Evolutionary conservation across 805 yeast species (phyloP), one percentile per base, ranked within the genome.

Genomic region (Lachancea sp.): DNA sequence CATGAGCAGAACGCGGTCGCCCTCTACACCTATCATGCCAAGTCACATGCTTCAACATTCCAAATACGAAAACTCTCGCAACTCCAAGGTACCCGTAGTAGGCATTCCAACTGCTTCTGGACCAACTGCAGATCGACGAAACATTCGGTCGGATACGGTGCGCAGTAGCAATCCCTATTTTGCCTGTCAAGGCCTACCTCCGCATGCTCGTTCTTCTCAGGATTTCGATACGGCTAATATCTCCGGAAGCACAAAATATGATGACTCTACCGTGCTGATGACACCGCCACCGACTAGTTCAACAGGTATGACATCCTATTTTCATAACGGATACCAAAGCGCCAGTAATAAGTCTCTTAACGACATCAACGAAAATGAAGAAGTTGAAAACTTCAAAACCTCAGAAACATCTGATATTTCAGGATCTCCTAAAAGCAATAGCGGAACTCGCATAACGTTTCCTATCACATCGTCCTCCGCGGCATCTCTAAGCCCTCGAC

Each of bases 171-270:
- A 70, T 52, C 72, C 75, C 18, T 76, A 77, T 54, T 76, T 76
- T 56, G 72, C 70, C 4, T 75, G 72, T 49, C 81, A 76, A 48
- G 81, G 82, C 1, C 54, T 72, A 8, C 80, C 82, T 3, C 78
- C 77, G 2, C 81, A 76, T 48, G 67, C 61, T 29, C 34, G 45
- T 34, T 45, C 54, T 19, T 49, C 47, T 26, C 52, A 43, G 41
- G 52, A 45, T 25, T 32, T 46, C 22, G 47, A 45, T 16, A 16
- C 35, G 22, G 46, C 30, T 6, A 35, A 34, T 22, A 17, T 20
- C 2, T 34, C 38, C 8, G 22, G 24, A 22, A 22, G 30, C 12
- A 34, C 25, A 21, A 38, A 21, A 9, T 11, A 23, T 15, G 35
- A 40, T 12, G 32, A 25, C 18, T 33, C 42, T 12, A 19, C 33